Base-by-base conservation (phyloP, 371 early-diverging fungal species). In the Circinella minor region DNA sequence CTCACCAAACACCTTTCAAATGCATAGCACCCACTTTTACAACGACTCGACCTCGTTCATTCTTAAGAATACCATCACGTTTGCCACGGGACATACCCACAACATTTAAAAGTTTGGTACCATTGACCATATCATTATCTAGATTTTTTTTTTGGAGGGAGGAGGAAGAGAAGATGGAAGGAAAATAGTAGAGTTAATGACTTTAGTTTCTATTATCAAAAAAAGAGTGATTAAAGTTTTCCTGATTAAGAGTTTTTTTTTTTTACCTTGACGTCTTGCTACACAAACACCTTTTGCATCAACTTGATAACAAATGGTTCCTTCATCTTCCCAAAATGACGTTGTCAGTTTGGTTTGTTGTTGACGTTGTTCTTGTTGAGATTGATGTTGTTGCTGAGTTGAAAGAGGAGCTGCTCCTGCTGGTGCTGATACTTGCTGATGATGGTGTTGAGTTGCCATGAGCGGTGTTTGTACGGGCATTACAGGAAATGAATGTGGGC, bases 11-110 rank as follows among this genome's bases (percentile, higher is more conserved):
- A n/a, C 95, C 95, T 73, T 94, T 94, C 39, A 94, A 82, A 69
- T 92, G 91, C 94, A 94, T 94, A 3, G 94, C 90, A 18, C 95
- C 95, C 4, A 91, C 92, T 74, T 94, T 94, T 64, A 94, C 91
- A 8, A 94, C 95, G 20, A 88, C 87, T 60, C 95, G 85, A 18
- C 91, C 94, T 71, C 90, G 90, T 73, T 94, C 95, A 68, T 92
- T 92, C 78, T 94, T 94, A 39, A 94, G 83, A 61, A 94, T 94
- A 18, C 93, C 92, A 71, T 94, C 95, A n/a, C 95, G 86, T 76
- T 92, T 93, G 65, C 95, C 95, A 20, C 95, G 89, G 63, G 95
- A 91, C 94, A 94, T 93, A 63, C 92, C 92, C 37, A 89, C 91
- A 13, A 94, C 93, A 68, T 94, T 94, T 10, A 94, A 79, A 27